Conservation (phyloP, 805 yeast species). For the Cyberlindnera amylophila region DNA sequence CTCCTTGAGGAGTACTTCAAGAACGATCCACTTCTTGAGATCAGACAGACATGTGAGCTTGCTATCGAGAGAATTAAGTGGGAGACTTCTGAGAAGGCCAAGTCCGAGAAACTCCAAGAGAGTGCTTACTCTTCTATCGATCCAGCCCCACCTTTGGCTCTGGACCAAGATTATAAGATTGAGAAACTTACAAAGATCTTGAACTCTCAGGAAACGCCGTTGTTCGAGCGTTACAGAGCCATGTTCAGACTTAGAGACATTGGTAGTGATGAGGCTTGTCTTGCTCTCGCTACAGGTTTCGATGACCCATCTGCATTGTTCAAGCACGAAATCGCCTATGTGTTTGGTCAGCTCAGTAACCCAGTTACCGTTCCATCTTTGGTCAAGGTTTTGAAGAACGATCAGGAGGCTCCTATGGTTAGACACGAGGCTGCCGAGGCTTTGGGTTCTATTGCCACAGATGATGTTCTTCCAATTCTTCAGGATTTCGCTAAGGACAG, state of each 20-base stretch:
- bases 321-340: slow-evolving; percentile 97
- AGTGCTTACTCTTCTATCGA: slow-evolving; percentile 86
- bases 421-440: slow-evolving; percentile 99
- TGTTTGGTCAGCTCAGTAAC: slow-evolving; percentile 94
- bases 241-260: slow-evolving; percentile 97
- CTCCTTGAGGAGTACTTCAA: slow-evolving; percentile 58
- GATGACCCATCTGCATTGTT: slow-evolving; percentile 88
- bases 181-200: slow-evolving; percentile 62
- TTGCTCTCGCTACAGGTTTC: slow-evolving; percentile 88
- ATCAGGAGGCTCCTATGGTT: slow-evolving; percentile 92
- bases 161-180: slow-evolving; percentile 54
- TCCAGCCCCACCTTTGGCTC: slow-evolving; percentile 97
- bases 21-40: slow-evolving; percentile 81
- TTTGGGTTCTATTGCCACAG: slow-evolving; percentile 93
- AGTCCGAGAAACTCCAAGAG: slow-evolving; percentile 65
- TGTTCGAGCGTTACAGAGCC: slow-evolving; percentile 94
- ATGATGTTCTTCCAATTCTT: slow-evolving; percentile 87
- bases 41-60: slow-evolving; percentile 95
- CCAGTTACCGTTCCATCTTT: slow-evolving; percentile 89
- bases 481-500: slow-evolving; percentile 73
- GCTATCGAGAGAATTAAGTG: slow-evolving; percentile 93
- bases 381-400: slow-evolving; percentile 73
- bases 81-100: slow-evolving; percentile 70
- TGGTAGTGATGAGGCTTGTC: slow-evolving; percentile 88
- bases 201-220: slow-evolving; percentile 71